These are phyloP conservation scores for Filobasidium uniguttulatum DNA, from an alignment of 1,284 basidiomycete genomes.

Conservation along the genomic window DNA sequence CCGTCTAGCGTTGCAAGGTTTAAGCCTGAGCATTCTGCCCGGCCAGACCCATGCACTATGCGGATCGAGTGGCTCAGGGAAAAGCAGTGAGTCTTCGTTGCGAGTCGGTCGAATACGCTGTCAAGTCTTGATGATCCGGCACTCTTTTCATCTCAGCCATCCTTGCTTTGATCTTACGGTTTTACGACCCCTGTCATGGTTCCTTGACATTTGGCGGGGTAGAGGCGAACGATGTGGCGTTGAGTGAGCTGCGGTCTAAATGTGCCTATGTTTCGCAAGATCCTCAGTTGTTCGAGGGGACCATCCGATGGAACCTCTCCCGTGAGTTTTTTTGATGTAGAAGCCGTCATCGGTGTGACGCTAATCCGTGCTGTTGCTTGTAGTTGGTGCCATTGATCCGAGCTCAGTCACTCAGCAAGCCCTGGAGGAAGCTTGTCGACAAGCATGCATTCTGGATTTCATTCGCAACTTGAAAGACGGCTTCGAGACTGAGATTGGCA, in stretches of 20 bases:
- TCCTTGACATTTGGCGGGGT: constrained; percentile 34
- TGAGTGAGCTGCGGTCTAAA: constrained; percentile 28
- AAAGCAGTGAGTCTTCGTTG: constrained; percentile 13
- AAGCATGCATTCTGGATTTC: constrained; percentile 19
- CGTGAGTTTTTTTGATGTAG: too few species aligned
- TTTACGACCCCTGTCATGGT: constrained; percentile 37
- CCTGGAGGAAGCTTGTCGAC: constrained; percentile 32
- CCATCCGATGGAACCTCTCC: constrained; percentile 24
- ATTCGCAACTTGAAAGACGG: neutral
- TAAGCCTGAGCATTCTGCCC: constrained; percentile 20
- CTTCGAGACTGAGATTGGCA: too few species aligned
- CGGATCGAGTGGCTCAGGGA: too few species aligned
- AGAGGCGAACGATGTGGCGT: constrained; percentile 31
- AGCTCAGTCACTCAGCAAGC: constrained; percentile 29
- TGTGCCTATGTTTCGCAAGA: too few species aligned
- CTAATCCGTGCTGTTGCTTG: too few species aligned
- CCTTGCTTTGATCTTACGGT: constrained; percentile 35
- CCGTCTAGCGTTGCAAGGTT: constrained; percentile 17
- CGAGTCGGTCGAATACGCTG: too few species aligned
- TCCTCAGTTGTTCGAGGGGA: constrained; percentile 37
- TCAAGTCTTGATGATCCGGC: too few species aligned
- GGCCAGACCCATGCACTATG: constrained; percentile 26
- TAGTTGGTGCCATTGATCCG: constrained; percentile 28
- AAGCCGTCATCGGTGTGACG: too few species aligned
- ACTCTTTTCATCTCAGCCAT: too few species aligned